These are phyloP conservation scores for Thermochaetoides thermophila DNA, from an alignment of 495 filamentous ascomycete genomes.

Conservation along the genomic window DNA sequence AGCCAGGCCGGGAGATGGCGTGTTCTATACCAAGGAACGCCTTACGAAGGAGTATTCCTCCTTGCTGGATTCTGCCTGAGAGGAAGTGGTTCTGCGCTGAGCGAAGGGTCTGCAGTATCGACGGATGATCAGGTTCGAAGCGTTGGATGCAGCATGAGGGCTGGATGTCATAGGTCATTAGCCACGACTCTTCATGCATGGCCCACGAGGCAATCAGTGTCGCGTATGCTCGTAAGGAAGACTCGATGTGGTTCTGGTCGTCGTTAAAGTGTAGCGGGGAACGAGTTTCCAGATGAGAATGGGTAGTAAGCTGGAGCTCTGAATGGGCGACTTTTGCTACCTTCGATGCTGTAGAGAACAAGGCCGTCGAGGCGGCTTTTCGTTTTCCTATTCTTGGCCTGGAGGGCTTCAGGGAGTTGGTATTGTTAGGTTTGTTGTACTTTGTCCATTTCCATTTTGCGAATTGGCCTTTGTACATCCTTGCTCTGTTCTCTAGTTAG, in stretches of 20 bases:
- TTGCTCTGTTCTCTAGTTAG: constrained; percentile 5
- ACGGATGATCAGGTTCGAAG: not conserved
- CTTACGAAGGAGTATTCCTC: constrained; percentile 10
- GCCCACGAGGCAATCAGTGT: constrained; percentile 8
- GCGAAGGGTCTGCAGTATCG: constrained; percentile 15
- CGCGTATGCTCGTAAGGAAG: constrained; percentile 5
- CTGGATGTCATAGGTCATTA: not conserved
- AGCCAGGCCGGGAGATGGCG: no score
- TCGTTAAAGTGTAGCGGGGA: constrained; percentile 1
- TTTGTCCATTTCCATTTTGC: constrained; percentile 22
- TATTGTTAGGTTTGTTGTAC: constrained; percentile 16
- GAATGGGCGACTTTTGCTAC: not conserved
- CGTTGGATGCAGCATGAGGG: not conserved
- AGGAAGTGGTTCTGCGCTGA: constrained; percentile 10
- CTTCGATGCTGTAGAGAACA: not conserved
- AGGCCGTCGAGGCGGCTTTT: no score
- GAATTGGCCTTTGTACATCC: constrained; percentile 26
- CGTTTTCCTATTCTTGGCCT: no score
- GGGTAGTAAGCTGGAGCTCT: no score
- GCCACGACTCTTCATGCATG: constrained; percentile 4
- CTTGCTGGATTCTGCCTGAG: not conserved
- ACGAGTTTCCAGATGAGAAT: no score
- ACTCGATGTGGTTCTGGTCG: constrained; percentile 1
- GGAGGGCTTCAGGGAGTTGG: not conserved
- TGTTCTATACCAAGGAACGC: constrained; percentile 16